These are phyloP conservation scores for Radiomyces spectabilis DNA, from an alignment of 192 early-diverging fungal species.

Conservation along the genomic window DNA sequence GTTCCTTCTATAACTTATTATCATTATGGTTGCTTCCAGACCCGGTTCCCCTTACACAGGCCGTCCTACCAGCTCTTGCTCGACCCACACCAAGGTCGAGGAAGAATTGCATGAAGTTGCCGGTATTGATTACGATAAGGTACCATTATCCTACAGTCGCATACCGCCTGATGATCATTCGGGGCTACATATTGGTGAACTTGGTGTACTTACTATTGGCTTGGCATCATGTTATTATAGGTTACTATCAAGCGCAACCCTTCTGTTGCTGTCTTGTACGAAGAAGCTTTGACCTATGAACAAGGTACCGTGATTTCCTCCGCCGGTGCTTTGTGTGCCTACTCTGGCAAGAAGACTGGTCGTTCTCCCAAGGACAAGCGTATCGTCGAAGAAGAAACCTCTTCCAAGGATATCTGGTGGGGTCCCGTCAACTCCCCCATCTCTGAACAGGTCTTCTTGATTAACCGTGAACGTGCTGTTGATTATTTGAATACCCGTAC, in stretches of 20 bases:
- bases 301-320: conserved; percentile 82
- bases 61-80: conserved; percentile 13
- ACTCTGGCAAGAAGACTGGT: conserved; percentile 88
- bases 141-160: neutral
- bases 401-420: conserved; percentile 89
- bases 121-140: conserved; percentile 74
- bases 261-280: conserved; percentile 84
- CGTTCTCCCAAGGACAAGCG: conserved; percentile 95
- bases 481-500: conserved; percentile 94
- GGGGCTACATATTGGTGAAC: too few species aligned
- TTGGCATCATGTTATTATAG: neutral
- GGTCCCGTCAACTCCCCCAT: conserved; percentile 98
- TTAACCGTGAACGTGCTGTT: conserved; percentile 90
- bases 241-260: conserved; percentile 77
- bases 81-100: conserved; percentile 43
- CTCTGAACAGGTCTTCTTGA: conserved; percentile 71
- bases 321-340: conserved; percentile 82
- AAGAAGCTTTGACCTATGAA: conserved; percentile 83
- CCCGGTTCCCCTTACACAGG: conserved; percentile 16
- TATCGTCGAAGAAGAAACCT: conserved; percentile 85
- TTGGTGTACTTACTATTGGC: neutral
- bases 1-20: too few species aligned
- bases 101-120: conserved; percentile 61
- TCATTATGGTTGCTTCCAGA: conserved; percentile 11
- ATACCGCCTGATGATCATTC: too few species aligned